phyloP scores from a whole-genome alignment of 1,284 basidiomycete genomes.

The Irpex sp. region DNA sequence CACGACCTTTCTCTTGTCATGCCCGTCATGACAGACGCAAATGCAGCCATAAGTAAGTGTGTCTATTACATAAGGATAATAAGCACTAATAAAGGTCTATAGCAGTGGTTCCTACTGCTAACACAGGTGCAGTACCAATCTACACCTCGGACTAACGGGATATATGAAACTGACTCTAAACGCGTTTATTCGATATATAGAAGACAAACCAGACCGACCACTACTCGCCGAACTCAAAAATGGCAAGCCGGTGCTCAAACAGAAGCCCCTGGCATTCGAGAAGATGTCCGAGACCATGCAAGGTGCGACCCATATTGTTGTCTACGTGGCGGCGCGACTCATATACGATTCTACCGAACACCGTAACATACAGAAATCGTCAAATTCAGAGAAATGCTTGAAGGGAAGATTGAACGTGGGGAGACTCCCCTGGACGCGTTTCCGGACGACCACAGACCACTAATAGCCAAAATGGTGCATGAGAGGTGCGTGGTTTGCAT shows the following conservation, averaged over 20 bases:
- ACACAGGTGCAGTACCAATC: constrained; percentile 8
- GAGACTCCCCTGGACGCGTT: constrained; percentile 47
- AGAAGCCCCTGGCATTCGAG: constrained; percentile 71
- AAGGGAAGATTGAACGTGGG: constrained; percentile 40
- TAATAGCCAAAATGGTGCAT: constrained; percentile 76
- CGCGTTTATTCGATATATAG: neutral
- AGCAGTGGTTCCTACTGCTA: constrained; percentile 1
- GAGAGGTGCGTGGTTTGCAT: constrained; percentile 57
- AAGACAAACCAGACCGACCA: constrained; percentile 32
- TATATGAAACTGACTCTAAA: too few relatives aligned
- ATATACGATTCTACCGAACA: neutral
- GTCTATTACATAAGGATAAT: neutral
- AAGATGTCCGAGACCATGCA: constrained; percentile 78
- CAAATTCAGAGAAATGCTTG: constrained; percentile 64
- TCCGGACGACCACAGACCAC: constrained; percentile 61
- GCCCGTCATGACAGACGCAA: constrained; percentile 21
- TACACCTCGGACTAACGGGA: neutral
- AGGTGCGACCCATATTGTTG: constrained; percentile 40
- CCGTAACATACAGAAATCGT: constrained; percentile 49
- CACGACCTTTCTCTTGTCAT: constrained; percentile 12
- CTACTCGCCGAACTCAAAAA: constrained; percentile 61
- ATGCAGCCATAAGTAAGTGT: constrained; percentile 17
- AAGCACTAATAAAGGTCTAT: neutral
- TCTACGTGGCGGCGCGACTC: constrained; percentile 9
- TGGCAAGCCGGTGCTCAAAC: constrained; percentile 72